These are phyloP conservation scores for Bruguiera sexangula DNA, from an alignment of 345 rosid species.

Conservation along the genomic window DNA sequence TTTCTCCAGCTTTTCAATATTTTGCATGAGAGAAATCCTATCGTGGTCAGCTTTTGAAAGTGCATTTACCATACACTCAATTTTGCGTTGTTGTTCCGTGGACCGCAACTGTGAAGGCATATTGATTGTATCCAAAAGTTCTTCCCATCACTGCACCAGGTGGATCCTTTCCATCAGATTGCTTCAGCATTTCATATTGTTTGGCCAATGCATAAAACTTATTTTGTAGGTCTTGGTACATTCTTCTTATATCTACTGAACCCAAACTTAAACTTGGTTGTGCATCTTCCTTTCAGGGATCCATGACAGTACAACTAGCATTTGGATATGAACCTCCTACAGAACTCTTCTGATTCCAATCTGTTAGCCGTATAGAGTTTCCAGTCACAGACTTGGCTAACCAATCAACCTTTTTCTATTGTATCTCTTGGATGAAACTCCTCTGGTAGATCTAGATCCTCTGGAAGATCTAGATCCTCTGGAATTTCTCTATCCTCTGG, in stretches of 20 bases:
- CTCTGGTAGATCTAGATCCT: constrained; percentile 88
- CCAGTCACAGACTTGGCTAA: constrained; percentile 66
- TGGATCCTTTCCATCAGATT: constrained; percentile 88
- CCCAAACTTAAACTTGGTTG: constrained; percentile 49
- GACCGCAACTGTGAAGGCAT: constrained; percentile 69
- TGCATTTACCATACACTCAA: constrained; percentile 77
- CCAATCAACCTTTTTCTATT: constrained; percentile 91
- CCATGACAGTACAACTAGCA: constrained; percentile 54
- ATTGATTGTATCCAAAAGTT: constrained; percentile 56
- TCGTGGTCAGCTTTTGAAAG: constrained; percentile 60
- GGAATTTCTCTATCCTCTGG: constrained; percentile 84
- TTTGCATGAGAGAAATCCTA: constrained; percentile 58
- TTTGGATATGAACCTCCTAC: constrained; percentile 59
- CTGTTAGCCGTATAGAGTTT: constrained; percentile 50
- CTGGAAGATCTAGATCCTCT: too few relatives aligned
- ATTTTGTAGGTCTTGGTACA: constrained; percentile 77
- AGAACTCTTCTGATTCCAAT: constrained; percentile 76
- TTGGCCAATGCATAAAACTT: constrained; percentile 93
- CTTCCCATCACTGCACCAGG: constrained; percentile 89
- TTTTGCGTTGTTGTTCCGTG: constrained; percentile 69
- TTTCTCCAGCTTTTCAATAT: constrained; percentile 55
- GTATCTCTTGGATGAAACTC: constrained; percentile 83
- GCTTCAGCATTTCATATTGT: constrained; percentile 97
- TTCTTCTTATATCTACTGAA: constrained; percentile 67
- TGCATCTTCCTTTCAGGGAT: constrained; percentile 78